Evolutionary conservation across 495 filamentous ascomycete genomes (phyloP).

Genomic region (Hypoxylon trugodes): DNA sequence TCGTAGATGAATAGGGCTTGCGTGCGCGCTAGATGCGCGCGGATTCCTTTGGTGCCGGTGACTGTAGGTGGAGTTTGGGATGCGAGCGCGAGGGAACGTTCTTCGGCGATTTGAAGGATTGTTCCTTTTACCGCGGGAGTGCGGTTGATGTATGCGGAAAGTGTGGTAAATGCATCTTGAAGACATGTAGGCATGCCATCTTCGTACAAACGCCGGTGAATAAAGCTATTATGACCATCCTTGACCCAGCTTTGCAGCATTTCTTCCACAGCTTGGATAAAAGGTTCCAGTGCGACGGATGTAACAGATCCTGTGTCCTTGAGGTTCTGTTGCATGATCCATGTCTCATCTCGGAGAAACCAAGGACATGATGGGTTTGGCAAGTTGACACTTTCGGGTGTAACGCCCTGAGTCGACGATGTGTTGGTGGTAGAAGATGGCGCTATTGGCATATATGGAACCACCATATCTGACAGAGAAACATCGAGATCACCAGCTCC

Average conservation of each 20-base stretch:
- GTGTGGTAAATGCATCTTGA: background rate
- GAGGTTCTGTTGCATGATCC: background rate
- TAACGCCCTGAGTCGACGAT: too few relatives aligned
- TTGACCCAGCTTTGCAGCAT: background rate
- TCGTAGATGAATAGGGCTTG: conserved; percentile 12
- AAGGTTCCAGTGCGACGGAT: background rate
- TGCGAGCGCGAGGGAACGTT: background rate
- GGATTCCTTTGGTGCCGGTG: background rate
- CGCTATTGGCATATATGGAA: background rate
- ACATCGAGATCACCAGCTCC: background rate
- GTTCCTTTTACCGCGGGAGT: background rate
- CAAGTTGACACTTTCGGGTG: background rate
- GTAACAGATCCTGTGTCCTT: background rate
- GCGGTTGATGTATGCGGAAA: background rate
- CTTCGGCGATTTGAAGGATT: background rate
- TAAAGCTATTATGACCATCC: background rate
- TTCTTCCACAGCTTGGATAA: background rate
- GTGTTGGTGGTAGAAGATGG: too few relatives aligned
- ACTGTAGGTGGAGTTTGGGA: background rate
- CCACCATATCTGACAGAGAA: background rate
- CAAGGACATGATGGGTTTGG: background rate
- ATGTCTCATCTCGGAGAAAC: conserved; percentile 4
- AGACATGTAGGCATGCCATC: conserved; percentile 1
- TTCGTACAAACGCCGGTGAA: background rate
- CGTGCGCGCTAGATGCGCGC: background rate